phyloP scores from a whole-genome alignment of 176 grass and related monocot species.

The Puya raimondii region DNA sequence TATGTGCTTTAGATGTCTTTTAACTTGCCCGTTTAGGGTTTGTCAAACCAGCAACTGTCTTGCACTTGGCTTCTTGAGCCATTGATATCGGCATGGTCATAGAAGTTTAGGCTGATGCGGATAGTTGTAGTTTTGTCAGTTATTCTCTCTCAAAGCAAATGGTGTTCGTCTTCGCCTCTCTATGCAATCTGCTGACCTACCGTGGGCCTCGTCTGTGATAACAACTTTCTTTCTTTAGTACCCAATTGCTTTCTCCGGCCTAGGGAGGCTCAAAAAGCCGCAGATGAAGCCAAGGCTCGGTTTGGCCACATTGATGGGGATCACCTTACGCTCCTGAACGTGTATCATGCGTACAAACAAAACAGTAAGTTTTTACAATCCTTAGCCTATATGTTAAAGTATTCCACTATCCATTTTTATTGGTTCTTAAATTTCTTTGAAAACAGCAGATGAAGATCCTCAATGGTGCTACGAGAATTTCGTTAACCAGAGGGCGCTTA shows the following conservation, averaged over 20 bases:
- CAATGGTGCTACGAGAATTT: slow-evolving; percentile 98
- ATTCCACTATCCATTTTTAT: background rate
- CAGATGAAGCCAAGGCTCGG: slow-evolving; percentile 91
- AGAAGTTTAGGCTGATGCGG: slow-evolving; percentile 51
- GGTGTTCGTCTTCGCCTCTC: slow-evolving; percentile 54
- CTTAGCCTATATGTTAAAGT: background rate
- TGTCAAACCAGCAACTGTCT: slow-evolving; percentile 61
- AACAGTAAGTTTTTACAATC: slow-evolving; percentile 42
- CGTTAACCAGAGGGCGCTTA: slow-evolving; percentile 63
- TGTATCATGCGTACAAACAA: slow-evolving; percentile 98
- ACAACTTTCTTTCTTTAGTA: slow-evolving; percentile 85
- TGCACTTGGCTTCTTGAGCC: slow-evolving; percentile 52
- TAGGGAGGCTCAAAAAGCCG: slow-evolving; percentile 97
- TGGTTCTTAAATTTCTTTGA: background rate
- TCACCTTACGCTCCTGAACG: slow-evolving; percentile 83
- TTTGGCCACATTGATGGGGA: slow-evolving; percentile 93
- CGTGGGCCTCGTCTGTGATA: slow-evolving; percentile 80
- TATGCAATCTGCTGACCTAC: slow-evolving; percentile 86
- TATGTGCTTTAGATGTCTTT: slow-evolving; percentile 7
- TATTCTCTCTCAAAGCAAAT: slow-evolving; percentile 76
- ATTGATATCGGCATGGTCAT: slow-evolving; percentile 57
- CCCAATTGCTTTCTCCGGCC: slow-evolving; percentile 98
- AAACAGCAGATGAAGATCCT: slow-evolving; percentile 61
- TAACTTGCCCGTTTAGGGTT: background rate
- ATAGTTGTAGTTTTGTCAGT: slow-evolving; percentile 82